Evolutionary conservation across 225 moss, liverwort and hornwort species (phyloP), one percentile per base, ranked within the genome.

Genomic region (Climacium dendroides): DNA sequence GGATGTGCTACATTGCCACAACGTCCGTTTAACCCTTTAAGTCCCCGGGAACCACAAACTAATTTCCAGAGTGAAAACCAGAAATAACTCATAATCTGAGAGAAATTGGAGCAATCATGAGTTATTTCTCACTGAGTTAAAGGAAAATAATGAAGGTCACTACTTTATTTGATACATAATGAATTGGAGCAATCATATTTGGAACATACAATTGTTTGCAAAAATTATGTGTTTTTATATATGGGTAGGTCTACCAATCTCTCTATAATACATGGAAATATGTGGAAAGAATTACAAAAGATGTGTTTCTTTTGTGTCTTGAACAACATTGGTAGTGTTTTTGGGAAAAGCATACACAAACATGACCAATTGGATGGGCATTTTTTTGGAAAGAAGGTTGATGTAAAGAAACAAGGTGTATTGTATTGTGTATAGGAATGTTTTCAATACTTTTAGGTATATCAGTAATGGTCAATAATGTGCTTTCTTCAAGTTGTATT

Each of bases 401-500:
- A 4, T 2, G 2, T 37, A 12, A 23, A 37, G 13, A 67, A 67
- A 18, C 19, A 18, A 17, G 30, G 11, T 0, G 0, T 47, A 47
- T 30, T 1, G 11, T 19, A 18, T 11, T 47, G 3, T 10, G 7
- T 29, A 30, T 73, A 19, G 7, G 6, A 73, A 1, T 43, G n/a
- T n/a, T n/a, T n/a, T n/a, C n/a, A n/a, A n/a, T n/a, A 16, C 16
- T 71, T 71, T 71, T 20, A 16, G 26, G 9, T 28, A 5, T 28
- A 43, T 4, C 4, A 4, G 12, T 37, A 67, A 13, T 69, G 24
- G 24, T 69, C 43, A 71, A 26, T 9, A 3, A 43, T 48, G 19
- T 48, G 4, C 11, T 73, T 71, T 10, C 19, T 41, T 1, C 0
- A 0, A 45, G 10, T 47, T 2, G 18, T 29, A 26, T 45, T 72